Conservation (phyloP, 495 filamentous ascomycete genomes). For the Tirmania nivea region DNA sequence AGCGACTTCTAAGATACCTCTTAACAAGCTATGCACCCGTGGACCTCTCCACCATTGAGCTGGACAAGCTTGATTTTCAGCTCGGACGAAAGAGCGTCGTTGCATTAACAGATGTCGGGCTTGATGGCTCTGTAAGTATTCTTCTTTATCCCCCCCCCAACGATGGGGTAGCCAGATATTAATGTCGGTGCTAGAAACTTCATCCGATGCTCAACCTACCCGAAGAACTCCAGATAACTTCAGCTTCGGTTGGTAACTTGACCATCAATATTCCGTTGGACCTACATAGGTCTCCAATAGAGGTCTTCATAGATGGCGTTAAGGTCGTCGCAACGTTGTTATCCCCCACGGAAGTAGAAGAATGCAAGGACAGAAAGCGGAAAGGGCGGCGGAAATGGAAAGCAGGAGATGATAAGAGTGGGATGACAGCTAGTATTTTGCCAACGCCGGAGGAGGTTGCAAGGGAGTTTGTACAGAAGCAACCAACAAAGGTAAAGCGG, state of each 20-base stretch:
- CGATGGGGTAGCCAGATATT: background rate
- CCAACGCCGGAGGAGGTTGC: background rate
- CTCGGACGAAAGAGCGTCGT: constrained; percentile 55
- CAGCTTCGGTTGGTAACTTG: constrained; percentile 17
- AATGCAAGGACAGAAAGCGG: background rate
- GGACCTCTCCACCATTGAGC: constrained; percentile 57
- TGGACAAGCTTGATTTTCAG: constrained; percentile 55
- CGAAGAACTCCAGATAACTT: constrained; percentile 5
- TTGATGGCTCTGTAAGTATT: constrained; percentile 37
- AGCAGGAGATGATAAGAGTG: background rate
- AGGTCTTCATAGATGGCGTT: constrained; percentile 9
- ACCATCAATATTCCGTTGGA: constrained; percentile 17
- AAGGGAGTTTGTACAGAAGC: background rate
- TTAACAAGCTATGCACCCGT: constrained; percentile 59
- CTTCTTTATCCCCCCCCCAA: background rate
- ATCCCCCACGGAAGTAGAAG: constrained; percentile 1
- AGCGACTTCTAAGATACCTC: constrained; percentile 59
- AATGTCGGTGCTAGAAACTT: constrained; percentile 7
- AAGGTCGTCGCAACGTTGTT: constrained; percentile 6
- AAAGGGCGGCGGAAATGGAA: background rate
- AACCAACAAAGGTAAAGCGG: background rate
- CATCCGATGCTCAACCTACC: constrained; percentile 4
- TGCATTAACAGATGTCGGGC: constrained; percentile 59
- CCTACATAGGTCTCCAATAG: constrained; percentile 13
- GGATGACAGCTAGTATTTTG: background rate